phyloP scores from a whole-genome alignment of 2,329 filamentous ascomycete species.

The Zymoseptoria passerinii region DNA sequence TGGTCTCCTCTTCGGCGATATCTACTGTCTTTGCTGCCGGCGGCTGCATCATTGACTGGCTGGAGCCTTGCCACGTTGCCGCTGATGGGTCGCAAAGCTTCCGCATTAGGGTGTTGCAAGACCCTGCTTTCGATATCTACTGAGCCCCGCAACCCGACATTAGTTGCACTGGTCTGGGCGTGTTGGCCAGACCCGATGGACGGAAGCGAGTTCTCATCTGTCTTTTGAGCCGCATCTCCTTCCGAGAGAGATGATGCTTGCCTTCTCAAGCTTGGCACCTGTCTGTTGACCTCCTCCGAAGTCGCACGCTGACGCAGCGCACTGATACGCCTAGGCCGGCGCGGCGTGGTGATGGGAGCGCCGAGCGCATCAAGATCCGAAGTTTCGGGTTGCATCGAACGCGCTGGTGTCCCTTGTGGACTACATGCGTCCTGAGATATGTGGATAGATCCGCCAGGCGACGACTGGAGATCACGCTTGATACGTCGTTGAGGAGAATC shows the following conservation, averaged over 20 bases:
- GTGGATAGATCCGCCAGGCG: slow-evolving; percentile 21
- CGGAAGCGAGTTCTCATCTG: slow-evolving; percentile 3
- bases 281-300: slow-evolving; percentile 15
- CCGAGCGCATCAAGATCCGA: slow-evolving; percentile 38
- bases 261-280: slow-evolving; percentile 6
- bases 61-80: slow-evolving; percentile 15
- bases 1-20: slow-evolving; percentile 7
- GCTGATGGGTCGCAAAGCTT: slow-evolving; percentile 14
- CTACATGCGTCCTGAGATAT: slow-evolving; percentile 36
- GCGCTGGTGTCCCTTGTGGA: slow-evolving; percentile 15
- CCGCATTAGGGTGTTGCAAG: neutral
- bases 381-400: slow-evolving; percentile 30
- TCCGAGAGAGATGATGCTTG: slow-evolving; percentile 21
- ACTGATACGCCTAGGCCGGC: slow-evolving; percentile 15
- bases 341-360: slow-evolving; percentile 28
- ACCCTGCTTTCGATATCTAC: neutral
- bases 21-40: neutral
- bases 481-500: slow-evolving; percentile 17
- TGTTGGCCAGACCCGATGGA: slow-evolving; percentile 7
- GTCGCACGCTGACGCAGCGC: slow-evolving; percentile 13
- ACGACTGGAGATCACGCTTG: slow-evolving; percentile 21
- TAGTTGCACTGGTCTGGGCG: neutral
- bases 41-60: neutral
- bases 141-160: neutral
- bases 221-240: slow-evolving; percentile 2